Evolutionary conservation across 1,139 yeast genomes (phyloP), one percentile per base, ranked within the genome.

Genomic region (Saccharomycopsis hybrid): DNA sequence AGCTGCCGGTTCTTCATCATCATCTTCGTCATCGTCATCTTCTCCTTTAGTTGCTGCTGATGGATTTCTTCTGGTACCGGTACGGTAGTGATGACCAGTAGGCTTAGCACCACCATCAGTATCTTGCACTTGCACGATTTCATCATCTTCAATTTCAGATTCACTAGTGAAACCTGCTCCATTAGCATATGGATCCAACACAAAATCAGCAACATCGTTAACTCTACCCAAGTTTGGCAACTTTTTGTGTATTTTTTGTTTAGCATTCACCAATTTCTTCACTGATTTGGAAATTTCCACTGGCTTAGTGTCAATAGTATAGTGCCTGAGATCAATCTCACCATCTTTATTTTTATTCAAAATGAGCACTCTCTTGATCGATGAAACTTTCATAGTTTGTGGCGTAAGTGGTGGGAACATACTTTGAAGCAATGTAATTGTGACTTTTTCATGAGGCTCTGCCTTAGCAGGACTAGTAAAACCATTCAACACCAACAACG

Each of bases 361-460:
- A 78, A 94, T 76, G 60, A 94, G 71, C 7, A 94, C 97, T 59
- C 99, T 75, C 61, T 81, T 83, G 55, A 94, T 90, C 1, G 84
- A 72, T 41, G 74, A 70, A 32, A 92, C 83, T 57, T 80, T 82
- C 33, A 95, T 87, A 55, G 71, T 70, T 55, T 85, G 85, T 27
- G 96, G 96, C 24, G 77, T 79, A 59, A 94, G 83, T 25, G 98
- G 89, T 4, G 99, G 99, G 65, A 92, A 89, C 80, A 92, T 80
- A 68, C 89, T 89, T 66, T 92, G 98, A 69, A 94, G 88, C 71
- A 90, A 82, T 2, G 97, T 87, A 33, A 95, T 80, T 57, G 90
- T 66, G 57, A 92, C 74, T 59, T 87, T 86, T 65, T 92, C 97
- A 55, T 83, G 85, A 39, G 78, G 78, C 18, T 67, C 71, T 31